Evolutionary conservation across 1,284 basidiomycete genomes (phyloP), one percentile per base, ranked within the genome.

Genomic region (Moesziomyces parantarcticus): DNA sequence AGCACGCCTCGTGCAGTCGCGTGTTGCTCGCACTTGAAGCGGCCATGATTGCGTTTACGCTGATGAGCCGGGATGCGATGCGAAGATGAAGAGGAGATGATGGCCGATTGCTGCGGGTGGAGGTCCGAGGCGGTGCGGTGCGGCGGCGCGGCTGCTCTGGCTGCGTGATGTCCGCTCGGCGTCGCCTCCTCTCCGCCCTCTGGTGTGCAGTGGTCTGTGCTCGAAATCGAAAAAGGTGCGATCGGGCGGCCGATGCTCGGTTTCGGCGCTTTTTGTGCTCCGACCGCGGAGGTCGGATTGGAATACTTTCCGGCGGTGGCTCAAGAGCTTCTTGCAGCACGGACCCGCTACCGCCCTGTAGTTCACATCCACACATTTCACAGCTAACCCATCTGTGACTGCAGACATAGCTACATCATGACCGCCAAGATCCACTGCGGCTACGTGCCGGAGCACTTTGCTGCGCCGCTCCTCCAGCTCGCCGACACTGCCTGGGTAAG

Each of bases 391-490:
- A 11, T 8, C 29, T 29, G 1, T 29, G 29, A 29, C 5, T 9
- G 8, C 29, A 34, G 3, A 16, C n/a, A 36, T 18, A 14, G 1
- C 14, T 13, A 6, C 47, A 49, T 22, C 13, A 63, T 58, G 58
- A 43, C 62, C 8, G 20, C 46, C 14, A 58, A 66, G 42, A 60
- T 79, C n/a, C 77, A 77, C 43, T 49, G 80, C 32, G 80, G 80
- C 39, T 81, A 73, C 50, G 79, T 82, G 16, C 80, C 79, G 16
- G 80, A 82, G 56, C 80, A 82, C 66, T 81, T 82, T 60, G 75
- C 76, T 40, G 76, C 68, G 18, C 80, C 80, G 2, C 56, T 82
- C 10, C 72, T 77, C 18, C 61, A 76, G 50, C 73, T 82, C 14
- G 77, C 76, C 14, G 68, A 48, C 16, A 60, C 80, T 1, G 42